Conservation (phyloP, 163 green algal species). For the Scenedesmus sp. region DNA sequence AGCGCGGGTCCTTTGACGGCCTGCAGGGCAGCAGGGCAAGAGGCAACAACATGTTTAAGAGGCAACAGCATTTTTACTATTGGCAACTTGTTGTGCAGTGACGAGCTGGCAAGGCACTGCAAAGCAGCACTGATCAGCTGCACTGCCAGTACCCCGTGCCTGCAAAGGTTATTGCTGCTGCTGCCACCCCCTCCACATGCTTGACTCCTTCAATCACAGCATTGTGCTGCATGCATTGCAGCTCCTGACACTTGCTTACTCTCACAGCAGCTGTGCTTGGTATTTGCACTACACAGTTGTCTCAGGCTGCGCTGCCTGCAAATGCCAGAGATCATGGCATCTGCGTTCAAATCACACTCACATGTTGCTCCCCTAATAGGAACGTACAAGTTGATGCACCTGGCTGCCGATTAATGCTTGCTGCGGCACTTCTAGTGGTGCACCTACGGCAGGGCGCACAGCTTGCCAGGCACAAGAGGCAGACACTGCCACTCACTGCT, state of each 20-base stretch:
- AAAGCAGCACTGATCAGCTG: no score
- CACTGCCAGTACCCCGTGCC: no score
- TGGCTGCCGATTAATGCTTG: background rate
- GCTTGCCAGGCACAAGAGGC: background rate
- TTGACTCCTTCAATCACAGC: background rate
- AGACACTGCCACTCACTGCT: slow-evolving; percentile 22
- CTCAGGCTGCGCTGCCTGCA: background rate
- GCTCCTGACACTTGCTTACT: background rate
- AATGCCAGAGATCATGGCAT: background rate
- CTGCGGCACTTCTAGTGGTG: background rate
- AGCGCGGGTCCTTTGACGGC: slow-evolving; percentile 80
- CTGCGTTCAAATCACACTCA: background rate
- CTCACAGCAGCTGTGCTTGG: background rate
- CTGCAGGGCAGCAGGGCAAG: slow-evolving; percentile 58
- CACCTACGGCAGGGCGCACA: background rate
- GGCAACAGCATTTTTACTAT: no score
- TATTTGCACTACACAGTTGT: background rate
- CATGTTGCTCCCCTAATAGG: no score
- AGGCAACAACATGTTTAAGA: background rate
- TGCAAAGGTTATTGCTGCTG: background rate
- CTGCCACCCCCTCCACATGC: background rate
- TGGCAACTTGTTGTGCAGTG: no score
- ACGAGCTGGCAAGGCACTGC: no score
- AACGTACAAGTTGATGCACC: no score
- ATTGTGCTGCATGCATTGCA: background rate